Conservation (phyloP, 108 stramenopile genomes). For the Skeletonema marinoi region DNA sequence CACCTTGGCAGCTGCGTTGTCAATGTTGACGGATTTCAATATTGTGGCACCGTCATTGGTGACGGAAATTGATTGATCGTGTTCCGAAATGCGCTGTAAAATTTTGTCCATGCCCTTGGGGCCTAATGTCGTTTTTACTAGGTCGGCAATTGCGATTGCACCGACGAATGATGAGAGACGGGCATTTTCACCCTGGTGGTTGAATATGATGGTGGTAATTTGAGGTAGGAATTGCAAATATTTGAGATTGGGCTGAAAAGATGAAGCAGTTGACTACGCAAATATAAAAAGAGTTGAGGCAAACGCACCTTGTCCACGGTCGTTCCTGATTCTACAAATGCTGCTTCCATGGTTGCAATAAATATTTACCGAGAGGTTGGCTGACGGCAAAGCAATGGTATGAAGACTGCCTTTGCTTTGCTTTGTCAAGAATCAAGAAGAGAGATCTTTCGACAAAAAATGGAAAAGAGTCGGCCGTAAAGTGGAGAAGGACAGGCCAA, state of each 20-base stretch:
- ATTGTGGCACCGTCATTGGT: slow-evolving; percentile 98
- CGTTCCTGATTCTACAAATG: slow-evolving; percentile 81
- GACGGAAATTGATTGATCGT: slow-evolving; percentile 79
- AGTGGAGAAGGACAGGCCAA: too few relatives aligned
- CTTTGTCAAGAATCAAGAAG: too few relatives aligned
- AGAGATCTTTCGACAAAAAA: too few relatives aligned
- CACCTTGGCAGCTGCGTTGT: slow-evolving; percentile 98
- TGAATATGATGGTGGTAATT: background rate
- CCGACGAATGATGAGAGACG: slow-evolving; percentile 98
- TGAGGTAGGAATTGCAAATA: background rate
- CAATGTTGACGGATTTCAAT: slow-evolving; percentile 88
- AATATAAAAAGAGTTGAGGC: slow-evolving; percentile 2
- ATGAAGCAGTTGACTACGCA: background rate
- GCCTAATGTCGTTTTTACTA: slow-evolving; percentile 99
- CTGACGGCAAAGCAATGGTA: background rate
- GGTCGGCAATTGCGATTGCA: slow-evolving; percentile 99
- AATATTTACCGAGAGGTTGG: background rate
- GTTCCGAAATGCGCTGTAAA: slow-evolving; percentile 86
- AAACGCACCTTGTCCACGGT: slow-evolving; percentile 85
- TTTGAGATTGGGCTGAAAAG: background rate
- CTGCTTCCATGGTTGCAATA: slow-evolving; percentile 76
- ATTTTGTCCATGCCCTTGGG: slow-evolving; percentile 99
- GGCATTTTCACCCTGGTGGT: slow-evolving; percentile 97
- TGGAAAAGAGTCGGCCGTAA: too few relatives aligned
- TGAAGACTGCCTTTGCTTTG: too few relatives aligned